Percentiles rank a stretch among this genome's conserved stretches.
Evolutionary conservation across 768 basidiomycete species (phyloP).

Genomic region (Lactifluus echinatus): DNA sequence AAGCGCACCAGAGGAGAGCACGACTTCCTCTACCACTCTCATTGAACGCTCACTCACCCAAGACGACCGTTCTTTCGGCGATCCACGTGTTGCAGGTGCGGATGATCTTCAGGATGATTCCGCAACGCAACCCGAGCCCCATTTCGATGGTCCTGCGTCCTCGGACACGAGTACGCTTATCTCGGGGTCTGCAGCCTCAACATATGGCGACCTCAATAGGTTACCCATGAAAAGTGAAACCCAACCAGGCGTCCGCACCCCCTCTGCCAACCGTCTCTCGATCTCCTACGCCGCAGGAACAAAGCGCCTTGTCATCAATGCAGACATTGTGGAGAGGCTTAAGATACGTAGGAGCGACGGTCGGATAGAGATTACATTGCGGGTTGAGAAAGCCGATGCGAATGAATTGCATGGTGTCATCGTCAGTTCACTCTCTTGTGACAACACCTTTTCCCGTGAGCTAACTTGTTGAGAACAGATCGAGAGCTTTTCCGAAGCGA

Average conservation of each 20-base stretch:
- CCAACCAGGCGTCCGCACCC: constrained; percentile 32
- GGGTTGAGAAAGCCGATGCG: constrained; percentile 46
- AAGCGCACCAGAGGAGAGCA: constrained; percentile 16
- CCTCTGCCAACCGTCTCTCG: constrained; percentile 81
- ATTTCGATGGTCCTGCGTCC: constrained; percentile 15
- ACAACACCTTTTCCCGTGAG: neutral
- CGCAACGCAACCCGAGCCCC: constrained; percentile 15
- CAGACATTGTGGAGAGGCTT: constrained; percentile 75
- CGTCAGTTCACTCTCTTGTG: constrained; percentile 40
- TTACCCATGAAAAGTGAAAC: constrained; percentile 25
- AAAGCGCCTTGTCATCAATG: constrained; percentile 80
- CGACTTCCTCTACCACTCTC: constrained; percentile 9
- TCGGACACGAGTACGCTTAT: constrained; percentile 18
- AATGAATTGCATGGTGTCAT: constrained; percentile 63
- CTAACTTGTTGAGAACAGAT: constrained; percentile 39
- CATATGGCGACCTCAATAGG: constrained; percentile 13
- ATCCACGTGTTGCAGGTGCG: neutral
- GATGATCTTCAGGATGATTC: constrained; percentile 15
- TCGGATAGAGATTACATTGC: constrained; percentile 73
- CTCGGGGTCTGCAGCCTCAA: constrained; percentile 13
- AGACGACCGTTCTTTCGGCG: constrained; percentile 1
- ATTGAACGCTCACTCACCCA: constrained; percentile 13
- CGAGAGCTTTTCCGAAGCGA: constrained; percentile 62
- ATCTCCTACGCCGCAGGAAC: constrained; percentile 91
- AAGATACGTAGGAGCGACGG: constrained; percentile 76